These are phyloP conservation scores for Pleurozium schreberi DNA, from an alignment of 225 moss, liverwort and hornwort genomes.

Conservation along the genomic window DNA sequence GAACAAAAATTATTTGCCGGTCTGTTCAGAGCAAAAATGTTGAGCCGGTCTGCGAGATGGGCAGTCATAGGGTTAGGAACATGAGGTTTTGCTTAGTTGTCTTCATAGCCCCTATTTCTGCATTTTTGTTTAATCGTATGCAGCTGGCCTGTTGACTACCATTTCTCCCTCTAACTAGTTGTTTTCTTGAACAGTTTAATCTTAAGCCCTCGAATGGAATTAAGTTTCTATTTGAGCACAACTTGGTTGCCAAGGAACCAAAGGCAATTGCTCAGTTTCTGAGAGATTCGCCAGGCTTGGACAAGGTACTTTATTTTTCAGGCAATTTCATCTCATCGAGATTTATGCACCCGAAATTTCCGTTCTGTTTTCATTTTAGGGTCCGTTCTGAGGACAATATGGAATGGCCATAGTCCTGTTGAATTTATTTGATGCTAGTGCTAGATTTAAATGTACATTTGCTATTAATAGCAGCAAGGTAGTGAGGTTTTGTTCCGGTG, in stretches of 20 bases:
- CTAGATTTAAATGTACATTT: not conserved
- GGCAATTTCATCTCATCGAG: not conserved
- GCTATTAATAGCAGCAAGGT: not conserved
- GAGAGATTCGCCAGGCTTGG: conserved; percentile 68
- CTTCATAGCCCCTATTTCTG: not conserved
- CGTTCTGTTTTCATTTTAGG: not conserved
- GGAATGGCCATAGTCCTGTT: not conserved
- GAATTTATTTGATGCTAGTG: not conserved
- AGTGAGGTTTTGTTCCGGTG: not conserved
- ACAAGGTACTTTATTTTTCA: conserved; percentile 47
- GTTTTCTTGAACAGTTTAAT: conserved; percentile 61
- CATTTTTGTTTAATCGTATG: not conserved
- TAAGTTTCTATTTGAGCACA: conserved; percentile 64
- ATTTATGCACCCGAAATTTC: not conserved
- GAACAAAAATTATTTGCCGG: not conserved
- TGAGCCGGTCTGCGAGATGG: not conserved
- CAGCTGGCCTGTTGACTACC: not conserved
- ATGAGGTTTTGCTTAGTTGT: not conserved
- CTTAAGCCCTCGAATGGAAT: conserved; percentile 78
- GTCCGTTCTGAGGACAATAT: not conserved
- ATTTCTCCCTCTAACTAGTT: not conserved
- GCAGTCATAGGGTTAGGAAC: not conserved
- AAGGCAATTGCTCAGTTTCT: conserved; percentile 78
- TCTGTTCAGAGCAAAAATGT: not conserved
- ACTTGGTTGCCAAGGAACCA: conserved; percentile 65